A percentile compares a stretch with the other conserved stretches of the same genome.
Conservation (phyloP, 2,329 filamentous ascomycete species). For the Aspergillus bombycis region DNA sequence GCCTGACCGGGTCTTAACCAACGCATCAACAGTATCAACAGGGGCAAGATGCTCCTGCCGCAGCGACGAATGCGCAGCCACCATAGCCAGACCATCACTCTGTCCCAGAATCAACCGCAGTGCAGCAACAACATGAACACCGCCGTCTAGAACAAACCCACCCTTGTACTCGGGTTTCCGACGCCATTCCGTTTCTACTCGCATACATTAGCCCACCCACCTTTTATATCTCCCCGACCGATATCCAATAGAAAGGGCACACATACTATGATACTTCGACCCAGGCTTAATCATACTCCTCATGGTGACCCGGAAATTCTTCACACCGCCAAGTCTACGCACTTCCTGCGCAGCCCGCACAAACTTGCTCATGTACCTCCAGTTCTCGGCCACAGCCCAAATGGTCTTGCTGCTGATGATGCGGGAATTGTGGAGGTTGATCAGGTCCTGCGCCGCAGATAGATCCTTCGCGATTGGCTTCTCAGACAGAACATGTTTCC, state of each 20-base stretch:
- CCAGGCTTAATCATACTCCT: conserved; percentile 50
- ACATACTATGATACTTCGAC: conserved; percentile 57
- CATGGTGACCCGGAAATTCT: conserved; percentile 55
- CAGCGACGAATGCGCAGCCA: conserved; percentile 55
- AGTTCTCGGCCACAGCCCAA: conserved; percentile 61
- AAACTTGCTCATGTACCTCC: conserved; percentile 56
- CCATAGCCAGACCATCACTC: conserved; percentile 44
- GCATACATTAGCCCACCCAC: conserved; percentile 7
- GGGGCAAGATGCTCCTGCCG: conserved; percentile 57
- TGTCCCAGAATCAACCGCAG: conserved; percentile 53
- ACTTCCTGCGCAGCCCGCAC: conserved; percentile 50
- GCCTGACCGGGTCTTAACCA: conserved; percentile 51
- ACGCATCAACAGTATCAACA: conserved; percentile 60
- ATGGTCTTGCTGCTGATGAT: conserved; percentile 43
- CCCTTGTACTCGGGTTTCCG: conserved; percentile 61
- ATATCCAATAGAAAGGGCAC: neutral
- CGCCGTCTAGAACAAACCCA: conserved; percentile 62
- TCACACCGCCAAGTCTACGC: conserved; percentile 50
- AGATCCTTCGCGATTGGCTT: conserved; percentile 62
- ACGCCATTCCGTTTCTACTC: conserved; percentile 56
- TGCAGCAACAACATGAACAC: conserved; percentile 59
- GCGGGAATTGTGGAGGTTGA: conserved; percentile 54
- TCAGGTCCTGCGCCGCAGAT: conserved; percentile 52
- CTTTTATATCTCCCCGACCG: neutral
- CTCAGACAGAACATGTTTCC: conserved; percentile 61